phyloP scores from a whole-genome alignment of 352 stramenopile genomes.

The Sclerospora graminicola region DNA sequence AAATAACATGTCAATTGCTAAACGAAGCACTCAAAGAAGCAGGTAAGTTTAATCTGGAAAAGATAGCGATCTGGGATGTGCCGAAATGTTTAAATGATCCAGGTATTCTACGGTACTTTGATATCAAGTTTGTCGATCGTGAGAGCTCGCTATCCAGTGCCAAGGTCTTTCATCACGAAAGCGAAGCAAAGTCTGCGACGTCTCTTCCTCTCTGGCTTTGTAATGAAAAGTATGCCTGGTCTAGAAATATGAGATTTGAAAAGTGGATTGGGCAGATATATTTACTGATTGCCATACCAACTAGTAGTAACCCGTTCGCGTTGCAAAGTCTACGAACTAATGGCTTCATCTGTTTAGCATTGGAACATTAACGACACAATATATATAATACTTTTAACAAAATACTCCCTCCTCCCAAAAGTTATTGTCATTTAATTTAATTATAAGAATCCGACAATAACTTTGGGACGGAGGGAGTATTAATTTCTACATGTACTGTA shows the following conservation, averaged over 20 bases:
- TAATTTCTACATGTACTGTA: too few relatives aligned
- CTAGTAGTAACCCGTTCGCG: too few relatives aligned
- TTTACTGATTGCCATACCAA: too few relatives aligned
- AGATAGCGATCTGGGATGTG: constrained; percentile 39
- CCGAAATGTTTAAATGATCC: constrained; percentile 8
- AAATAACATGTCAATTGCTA: constrained; percentile 18
- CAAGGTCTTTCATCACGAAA: constrained; percentile 26
- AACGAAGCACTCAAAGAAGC: constrained; percentile 27
- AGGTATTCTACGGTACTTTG: constrained; percentile 12
- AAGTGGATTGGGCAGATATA: too few relatives aligned
- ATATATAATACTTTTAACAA: too few relatives aligned
- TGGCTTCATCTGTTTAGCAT: too few relatives aligned
- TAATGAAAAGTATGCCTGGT: constrained; percentile 56
- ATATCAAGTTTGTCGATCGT: constrained; percentile 27
- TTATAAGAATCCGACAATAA: too few relatives aligned
- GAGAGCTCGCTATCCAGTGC: constrained; percentile 50
- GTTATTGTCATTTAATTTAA: too few relatives aligned
- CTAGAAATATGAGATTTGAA: constrained; percentile 10
- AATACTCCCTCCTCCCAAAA: too few relatives aligned
- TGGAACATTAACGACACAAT: too few relatives aligned
- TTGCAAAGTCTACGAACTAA: too few relatives aligned
- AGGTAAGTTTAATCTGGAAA: constrained; percentile 28
- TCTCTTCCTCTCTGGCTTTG: constrained; percentile 19
- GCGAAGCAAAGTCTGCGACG: neutral
- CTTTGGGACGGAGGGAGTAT: too few relatives aligned